Evolutionary conservation across 208 protist genomes (phyloP).

Genomic region (Trichomonas gallinae): DNA sequence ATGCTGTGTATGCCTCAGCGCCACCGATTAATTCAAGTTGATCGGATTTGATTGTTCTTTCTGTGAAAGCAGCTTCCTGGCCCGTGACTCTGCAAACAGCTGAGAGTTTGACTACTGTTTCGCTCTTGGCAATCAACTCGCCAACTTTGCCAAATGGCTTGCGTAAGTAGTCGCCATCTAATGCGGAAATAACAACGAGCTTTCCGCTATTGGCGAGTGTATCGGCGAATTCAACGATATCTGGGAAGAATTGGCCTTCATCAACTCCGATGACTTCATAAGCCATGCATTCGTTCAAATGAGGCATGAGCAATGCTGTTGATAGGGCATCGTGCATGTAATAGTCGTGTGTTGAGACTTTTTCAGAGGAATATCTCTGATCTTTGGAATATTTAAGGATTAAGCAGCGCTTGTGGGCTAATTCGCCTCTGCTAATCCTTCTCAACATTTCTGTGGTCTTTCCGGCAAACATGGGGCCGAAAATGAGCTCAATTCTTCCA

Average conservation of each 20-base stretch:
- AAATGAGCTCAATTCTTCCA: conserved; percentile 64
- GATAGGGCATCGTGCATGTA: conserved; percentile 34
- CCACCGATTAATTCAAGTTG: background rate
- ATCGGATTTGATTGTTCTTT: conserved; percentile 21
- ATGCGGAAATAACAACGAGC: conserved; percentile 69
- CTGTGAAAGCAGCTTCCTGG: conserved; percentile 39
- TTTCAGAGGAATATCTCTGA: conserved; percentile 57
- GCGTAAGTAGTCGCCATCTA: conserved; percentile 71
- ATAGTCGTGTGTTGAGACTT: conserved; percentile 62
- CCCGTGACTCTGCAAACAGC: conserved; percentile 71
- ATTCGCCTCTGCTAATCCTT: conserved; percentile 58
- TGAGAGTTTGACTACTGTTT: conserved; percentile 66
- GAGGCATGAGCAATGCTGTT: background rate
- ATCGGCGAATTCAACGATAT: conserved; percentile 65
- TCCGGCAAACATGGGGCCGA: conserved; percentile 78
- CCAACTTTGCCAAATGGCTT: conserved; percentile 63
- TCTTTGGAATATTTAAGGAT: conserved; percentile 73
- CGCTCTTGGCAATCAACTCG: conserved; percentile 59
- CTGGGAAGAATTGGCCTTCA: conserved; percentile 67
- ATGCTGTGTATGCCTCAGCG: background rate
- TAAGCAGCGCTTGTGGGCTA: conserved; percentile 55
- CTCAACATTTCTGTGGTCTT: conserved; percentile 74
- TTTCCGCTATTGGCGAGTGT: conserved; percentile 62
- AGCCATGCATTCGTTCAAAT: conserved; percentile 43
- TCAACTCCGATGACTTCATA: conserved; percentile 73